Evolutionary conservation across 345 rosid genomes (phyloP).

Genomic region (Eucalyptus tenuipes): DNA sequence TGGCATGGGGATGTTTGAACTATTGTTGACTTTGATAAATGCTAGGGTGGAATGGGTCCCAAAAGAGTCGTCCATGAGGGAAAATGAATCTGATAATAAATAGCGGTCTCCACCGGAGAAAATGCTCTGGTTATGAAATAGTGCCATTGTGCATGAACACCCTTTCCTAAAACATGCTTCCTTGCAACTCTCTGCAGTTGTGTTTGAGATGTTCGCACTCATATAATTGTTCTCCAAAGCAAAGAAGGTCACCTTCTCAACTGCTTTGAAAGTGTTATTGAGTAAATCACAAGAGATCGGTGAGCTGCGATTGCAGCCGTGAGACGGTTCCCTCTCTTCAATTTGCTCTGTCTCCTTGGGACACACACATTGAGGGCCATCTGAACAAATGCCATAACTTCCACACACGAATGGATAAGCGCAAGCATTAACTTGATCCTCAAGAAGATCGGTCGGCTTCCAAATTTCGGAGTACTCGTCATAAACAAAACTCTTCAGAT

Average conservation of each 20-base stretch:
- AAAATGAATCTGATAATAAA: background rate
- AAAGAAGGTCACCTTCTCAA: background rate
- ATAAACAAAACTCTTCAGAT: accelerated
- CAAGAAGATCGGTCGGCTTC: background rate
- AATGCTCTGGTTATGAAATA: background rate
- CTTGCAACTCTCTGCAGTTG: background rate
- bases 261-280: background rate
- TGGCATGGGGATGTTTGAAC: background rate
- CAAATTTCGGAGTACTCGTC: accelerated
- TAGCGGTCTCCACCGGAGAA: background rate
- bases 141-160: background rate
- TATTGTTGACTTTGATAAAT: background rate
- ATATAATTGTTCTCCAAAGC: background rate
- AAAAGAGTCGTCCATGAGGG: background rate
- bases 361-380: background rate
- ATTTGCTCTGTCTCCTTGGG: background rate
- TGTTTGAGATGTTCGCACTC: background rate
- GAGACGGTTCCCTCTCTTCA: background rate
- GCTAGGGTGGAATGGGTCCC: background rate
- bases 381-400: background rate
- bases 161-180: background rate
- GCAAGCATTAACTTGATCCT: background rate
- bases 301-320: background rate
- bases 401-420: background rate
- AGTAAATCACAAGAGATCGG: background rate